These are phyloP conservation scores for Fusarium piperis DNA, from an alignment of 2,329 filamentous ascomycete species.

Conservation along the genomic window DNA sequence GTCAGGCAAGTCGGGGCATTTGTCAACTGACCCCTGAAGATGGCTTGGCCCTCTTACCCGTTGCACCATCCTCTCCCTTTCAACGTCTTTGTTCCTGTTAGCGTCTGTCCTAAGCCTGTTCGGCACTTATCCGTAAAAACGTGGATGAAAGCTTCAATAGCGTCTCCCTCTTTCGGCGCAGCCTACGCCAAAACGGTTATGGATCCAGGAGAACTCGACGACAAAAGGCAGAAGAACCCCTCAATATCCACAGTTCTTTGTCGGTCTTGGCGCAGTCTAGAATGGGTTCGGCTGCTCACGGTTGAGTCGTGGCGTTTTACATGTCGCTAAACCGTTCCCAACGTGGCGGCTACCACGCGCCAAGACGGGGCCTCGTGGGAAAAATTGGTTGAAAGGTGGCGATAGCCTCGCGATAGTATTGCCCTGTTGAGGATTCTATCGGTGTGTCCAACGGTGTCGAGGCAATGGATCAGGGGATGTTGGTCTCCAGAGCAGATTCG, in stretches of 20 bases:
- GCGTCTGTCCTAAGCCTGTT: background rate
- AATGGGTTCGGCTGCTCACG: slow-evolving; percentile 9
- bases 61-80: background rate
- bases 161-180: background rate
- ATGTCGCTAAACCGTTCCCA: slow-evolving; percentile 12
- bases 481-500: background rate
- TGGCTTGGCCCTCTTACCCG: background rate
- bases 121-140: background rate
- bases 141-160: slow-evolving; percentile 26
- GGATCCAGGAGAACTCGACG: background rate
- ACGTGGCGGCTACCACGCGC: background rate
- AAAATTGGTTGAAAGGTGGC: slow-evolving; percentile 11
- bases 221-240: background rate
- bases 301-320: slow-evolving; percentile 27
- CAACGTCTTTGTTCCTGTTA: background rate
- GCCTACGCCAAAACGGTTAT: background rate
- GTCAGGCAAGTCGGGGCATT: background rate
- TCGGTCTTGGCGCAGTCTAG: slow-evolving; percentile 13
- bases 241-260: background rate
- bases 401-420: slow-evolving; percentile 4
- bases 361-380: background rate
- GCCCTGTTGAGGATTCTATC: background rate
- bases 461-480: background rate
- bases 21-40: background rate
- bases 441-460: background rate